Conservation (phyloP, 345 rosid genomes). For the Eucalyptus curtisii region DNA sequence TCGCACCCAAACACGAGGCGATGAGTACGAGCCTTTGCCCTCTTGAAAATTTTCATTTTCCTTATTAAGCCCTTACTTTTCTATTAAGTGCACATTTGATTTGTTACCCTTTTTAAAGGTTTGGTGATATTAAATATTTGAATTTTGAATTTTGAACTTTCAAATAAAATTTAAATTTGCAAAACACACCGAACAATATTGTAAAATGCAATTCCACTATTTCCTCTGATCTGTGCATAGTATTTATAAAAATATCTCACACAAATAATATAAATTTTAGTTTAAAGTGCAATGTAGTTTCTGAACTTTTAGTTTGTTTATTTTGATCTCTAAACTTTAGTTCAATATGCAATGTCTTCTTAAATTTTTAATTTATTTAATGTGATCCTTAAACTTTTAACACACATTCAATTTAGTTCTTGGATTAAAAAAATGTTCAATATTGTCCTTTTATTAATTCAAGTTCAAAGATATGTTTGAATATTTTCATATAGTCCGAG, state of each 20-base stretch:
- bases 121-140: not conserved
- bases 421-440: not conserved
- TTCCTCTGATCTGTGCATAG: rapidly evolving
- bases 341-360: rapidly evolving
- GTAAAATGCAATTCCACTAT: not conserved
- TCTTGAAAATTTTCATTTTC: not conserved
- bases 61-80: not conserved
- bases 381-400: rapidly evolving
- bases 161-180: not conserved
- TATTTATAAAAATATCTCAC: not conserved
- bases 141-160: not conserved
- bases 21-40: not conserved
- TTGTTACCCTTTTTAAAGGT: not conserved
- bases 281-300: too few species aligned
- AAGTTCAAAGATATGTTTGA: too few species aligned
- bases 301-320: too few species aligned
- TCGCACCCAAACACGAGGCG: not conserved
- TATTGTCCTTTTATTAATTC: too few species aligned
- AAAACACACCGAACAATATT: not conserved
- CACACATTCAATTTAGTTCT: not conserved
- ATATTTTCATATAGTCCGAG: too few species aligned
- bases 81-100: not conserved
- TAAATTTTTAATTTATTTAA: too few species aligned
- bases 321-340: too few species aligned
- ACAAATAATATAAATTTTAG: too few species aligned